phyloP scores from a whole-genome alignment of 805 yeast species.

The Yarrowia osloensis region DNA sequence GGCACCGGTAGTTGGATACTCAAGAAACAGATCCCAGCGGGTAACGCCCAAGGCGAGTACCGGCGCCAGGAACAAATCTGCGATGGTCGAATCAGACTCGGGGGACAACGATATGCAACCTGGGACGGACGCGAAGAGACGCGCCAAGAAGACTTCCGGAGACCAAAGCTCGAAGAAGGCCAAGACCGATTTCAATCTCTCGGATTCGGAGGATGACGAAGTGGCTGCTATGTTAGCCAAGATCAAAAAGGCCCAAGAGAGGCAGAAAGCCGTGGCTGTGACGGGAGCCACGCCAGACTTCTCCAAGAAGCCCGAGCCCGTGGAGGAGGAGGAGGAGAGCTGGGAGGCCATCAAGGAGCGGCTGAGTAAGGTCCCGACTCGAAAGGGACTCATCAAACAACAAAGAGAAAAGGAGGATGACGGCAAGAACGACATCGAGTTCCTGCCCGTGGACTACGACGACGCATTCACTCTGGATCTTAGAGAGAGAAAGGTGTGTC shows the following conservation, averaged over 20 bases:
- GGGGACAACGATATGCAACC: too few species aligned
- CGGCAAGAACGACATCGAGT: constrained; percentile 10
- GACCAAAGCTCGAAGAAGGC: too few species aligned
- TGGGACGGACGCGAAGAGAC: too few species aligned
- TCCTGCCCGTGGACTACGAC: neutral
- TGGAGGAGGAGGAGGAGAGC: neutral
- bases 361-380: neutral
- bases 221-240: neutral
- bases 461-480: neutral
- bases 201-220: too few species aligned
- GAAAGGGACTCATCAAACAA: neutral
- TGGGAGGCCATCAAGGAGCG: neutral
- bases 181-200: too few species aligned
- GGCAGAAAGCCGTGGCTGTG: neutral
- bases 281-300: neutral
- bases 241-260: neutral
- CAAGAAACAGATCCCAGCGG: too few species aligned
- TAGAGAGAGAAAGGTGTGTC: neutral
- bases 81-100: too few species aligned
- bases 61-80: too few species aligned
- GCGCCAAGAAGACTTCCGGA: too few species aligned
- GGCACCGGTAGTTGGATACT: too few species aligned
- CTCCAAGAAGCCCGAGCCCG: neutral
- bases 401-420: neutral
- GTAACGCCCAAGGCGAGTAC: too few species aligned